These are phyloP conservation scores for Toxoplasma gondii DNA, from an alignment of 169 alveolate genomes.

Conservation along the genomic window DNA sequence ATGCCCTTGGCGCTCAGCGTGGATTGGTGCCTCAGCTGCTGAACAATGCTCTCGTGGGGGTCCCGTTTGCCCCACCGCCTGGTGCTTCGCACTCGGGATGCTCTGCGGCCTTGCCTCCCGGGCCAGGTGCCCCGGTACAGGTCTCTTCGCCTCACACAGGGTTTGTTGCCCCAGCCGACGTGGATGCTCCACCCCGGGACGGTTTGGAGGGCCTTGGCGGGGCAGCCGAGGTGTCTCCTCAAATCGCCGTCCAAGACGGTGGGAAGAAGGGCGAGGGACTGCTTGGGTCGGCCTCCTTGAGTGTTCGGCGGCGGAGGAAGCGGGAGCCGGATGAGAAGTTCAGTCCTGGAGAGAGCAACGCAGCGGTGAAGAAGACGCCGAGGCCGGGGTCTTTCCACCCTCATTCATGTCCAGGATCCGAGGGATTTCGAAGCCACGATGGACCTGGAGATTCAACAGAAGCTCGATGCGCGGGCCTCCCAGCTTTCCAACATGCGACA, in stretches of 20 bases:
- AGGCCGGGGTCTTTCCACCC: neutral
- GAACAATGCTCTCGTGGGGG: too few relatives aligned
- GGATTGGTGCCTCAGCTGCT: conserved; percentile 4
- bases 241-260: too few relatives aligned
- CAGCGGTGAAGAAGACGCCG: neutral
- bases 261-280: neutral
- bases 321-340: neutral
- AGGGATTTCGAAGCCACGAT: neutral
- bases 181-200: too few relatives aligned
- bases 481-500: neutral
- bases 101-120: too few relatives aligned
- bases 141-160: too few relatives aligned
- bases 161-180: too few relatives aligned
- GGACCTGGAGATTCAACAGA: neutral
- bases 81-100: too few relatives aligned
- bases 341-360: neutral
- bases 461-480: neutral
- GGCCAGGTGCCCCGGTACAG: too few relatives aligned
- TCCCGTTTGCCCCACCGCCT: too few relatives aligned
- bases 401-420: neutral
- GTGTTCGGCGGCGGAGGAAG: neutral
- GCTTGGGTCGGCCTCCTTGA: neutral
- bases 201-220: too few relatives aligned
- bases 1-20: too few relatives aligned
- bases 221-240: too few relatives aligned